phyloP scores from a whole-genome alignment of 768 basidiomycete species.

The Austroboletus eburneus region DNA sequence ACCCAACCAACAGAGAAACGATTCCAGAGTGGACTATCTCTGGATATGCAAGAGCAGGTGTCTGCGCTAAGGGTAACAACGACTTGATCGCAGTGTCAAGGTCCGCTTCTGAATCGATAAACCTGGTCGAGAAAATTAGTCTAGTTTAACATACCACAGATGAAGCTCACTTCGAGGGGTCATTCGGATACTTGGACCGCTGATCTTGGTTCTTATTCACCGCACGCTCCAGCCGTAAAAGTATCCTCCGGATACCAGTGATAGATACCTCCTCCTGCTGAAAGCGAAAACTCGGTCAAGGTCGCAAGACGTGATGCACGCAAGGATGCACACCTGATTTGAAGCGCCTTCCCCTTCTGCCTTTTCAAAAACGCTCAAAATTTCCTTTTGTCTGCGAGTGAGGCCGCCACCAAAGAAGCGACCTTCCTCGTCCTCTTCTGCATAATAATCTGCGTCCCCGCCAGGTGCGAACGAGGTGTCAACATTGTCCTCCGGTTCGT shows the following conservation, averaged over 20 bases:
- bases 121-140: constrained; percentile 47
- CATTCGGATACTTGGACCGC: constrained; percentile 89
- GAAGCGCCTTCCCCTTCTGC: constrained; percentile 57
- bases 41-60: constrained; percentile 78
- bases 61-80: constrained; percentile 84
- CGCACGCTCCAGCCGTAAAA: constrained; percentile 81
- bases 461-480: constrained; percentile 70
- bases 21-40: constrained; percentile 80
- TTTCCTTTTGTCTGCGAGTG: constrained; percentile 90
- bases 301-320: background rate
- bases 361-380: constrained; percentile 89
- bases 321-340: constrained; percentile 59
- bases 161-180: constrained; percentile 75
- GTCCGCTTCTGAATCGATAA: constrained; percentile 98
- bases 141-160: background rate
- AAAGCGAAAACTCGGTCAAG: constrained; percentile 5
- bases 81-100: constrained; percentile 84
- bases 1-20: constrained; percentile 66
- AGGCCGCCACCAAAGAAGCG: constrained; percentile 93
- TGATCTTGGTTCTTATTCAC: constrained; percentile 95
- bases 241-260: constrained; percentile 63
- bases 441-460: constrained; percentile 86
- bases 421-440: constrained; percentile 88
- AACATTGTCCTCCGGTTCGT: constrained; percentile 36
- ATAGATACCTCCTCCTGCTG: constrained; percentile 68